phyloP scores from a whole-genome alignment of 1,284 basidiomycete species.

The Naganishia sp. region DNA sequence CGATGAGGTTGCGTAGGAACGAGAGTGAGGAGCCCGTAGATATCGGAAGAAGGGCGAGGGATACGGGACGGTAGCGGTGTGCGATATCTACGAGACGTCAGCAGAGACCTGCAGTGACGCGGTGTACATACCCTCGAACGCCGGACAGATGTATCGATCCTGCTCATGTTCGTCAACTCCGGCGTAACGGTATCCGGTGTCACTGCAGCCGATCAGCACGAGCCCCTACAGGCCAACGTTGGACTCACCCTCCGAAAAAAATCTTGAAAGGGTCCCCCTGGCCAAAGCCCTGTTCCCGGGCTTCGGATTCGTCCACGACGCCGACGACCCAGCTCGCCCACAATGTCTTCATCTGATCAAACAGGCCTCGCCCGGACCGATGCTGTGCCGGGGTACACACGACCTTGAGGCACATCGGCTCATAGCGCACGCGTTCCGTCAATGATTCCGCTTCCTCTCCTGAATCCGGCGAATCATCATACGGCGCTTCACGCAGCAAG shows the following conservation, averaged over 20 bases:
- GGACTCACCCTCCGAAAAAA: constrained; percentile 51
- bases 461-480: background rate
- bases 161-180: constrained; percentile 44
- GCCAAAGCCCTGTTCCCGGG: constrained; percentile 32
- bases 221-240: background rate
- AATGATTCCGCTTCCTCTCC: too few species aligned
- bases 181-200: constrained; percentile 54
- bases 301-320: constrained; percentile 41
- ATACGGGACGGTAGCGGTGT: constrained; percentile 46
- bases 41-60: constrained; percentile 48
- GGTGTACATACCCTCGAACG: constrained; percentile 44
- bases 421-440: background rate
- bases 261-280: constrained; percentile 47
- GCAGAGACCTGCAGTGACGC: background rate
- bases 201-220: constrained; percentile 36
- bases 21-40: constrained; percentile 52
- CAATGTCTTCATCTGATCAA: constrained; percentile 53
- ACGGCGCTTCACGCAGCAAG: too few species aligned
- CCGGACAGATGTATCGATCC: constrained; percentile 48
- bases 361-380: constrained; percentile 48
- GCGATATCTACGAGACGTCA: constrained; percentile 44
- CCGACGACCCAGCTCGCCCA: constrained; percentile 54
- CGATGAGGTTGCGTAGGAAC: constrained; percentile 50
- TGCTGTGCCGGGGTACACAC: constrained; percentile 53
- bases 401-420: constrained; percentile 44